Evolutionary conservation across 352 stramenopile species (phyloP).

Genomic region (Globisporangium middletonii): DNA sequence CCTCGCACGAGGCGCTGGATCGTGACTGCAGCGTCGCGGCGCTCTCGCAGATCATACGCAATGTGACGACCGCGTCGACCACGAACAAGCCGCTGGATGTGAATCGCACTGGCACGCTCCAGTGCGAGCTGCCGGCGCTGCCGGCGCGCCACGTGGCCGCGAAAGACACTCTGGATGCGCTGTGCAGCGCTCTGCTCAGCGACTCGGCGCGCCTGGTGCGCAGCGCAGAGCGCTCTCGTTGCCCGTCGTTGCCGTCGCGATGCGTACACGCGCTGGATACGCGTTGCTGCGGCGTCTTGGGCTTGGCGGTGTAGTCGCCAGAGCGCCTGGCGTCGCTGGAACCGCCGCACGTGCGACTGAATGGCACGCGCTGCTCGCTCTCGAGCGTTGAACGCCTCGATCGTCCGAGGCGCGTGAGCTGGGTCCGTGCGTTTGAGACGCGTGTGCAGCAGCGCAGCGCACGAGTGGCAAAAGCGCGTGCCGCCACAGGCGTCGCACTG

Average conservation of each 20-base stretch:
- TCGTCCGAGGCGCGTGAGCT: constrained; percentile 16
- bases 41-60: constrained; percentile 4
- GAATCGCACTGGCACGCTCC: constrained; percentile 21
- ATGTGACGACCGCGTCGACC: constrained; percentile 13
- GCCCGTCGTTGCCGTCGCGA: constrained; percentile 27
- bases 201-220: constrained; percentile 17
- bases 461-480: constrained; percentile 37
- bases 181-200: constrained; percentile 15
- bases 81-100: constrained; percentile 34
- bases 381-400: constrained; percentile 21
- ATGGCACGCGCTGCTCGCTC: constrained; percentile 27
- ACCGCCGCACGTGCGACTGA: constrained; percentile 38
- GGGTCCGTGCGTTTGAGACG: constrained; percentile 7
- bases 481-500: constrained; percentile 32
- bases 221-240: constrained; percentile 25
- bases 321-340: constrained; percentile 33
- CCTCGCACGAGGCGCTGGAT: constrained; percentile 38
- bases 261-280: constrained; percentile 33
- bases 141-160: constrained; percentile 21
- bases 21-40: constrained; percentile 18
- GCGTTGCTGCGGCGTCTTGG: constrained; percentile 19
- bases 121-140: constrained; percentile 6
- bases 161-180: constrained; percentile 28
- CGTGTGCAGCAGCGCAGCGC: constrained; percentile 28
- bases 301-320: constrained; percentile 11